phyloP scores from a whole-genome alignment of 805 yeast species.

The Clavispora fructus region DNA sequence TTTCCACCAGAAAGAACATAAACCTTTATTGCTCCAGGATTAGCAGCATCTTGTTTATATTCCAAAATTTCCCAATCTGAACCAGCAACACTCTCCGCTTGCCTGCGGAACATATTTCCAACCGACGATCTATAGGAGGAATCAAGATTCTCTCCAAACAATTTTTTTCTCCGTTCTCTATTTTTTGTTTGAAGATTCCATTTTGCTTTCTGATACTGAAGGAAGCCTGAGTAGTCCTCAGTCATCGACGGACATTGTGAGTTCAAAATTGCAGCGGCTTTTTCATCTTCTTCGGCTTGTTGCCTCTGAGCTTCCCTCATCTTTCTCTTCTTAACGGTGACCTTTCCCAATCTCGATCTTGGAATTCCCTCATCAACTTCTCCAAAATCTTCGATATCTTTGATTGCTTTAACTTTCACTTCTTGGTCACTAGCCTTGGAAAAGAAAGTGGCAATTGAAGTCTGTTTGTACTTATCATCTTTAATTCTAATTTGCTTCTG shows the following conservation, averaged over 20 bases:
- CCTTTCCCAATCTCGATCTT: slow-evolving; percentile 36
- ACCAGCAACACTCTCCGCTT: slow-evolving; percentile 73
- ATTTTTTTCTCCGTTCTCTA: slow-evolving; percentile 61
- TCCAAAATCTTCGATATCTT: slow-evolving; percentile 76
- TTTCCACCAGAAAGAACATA: slow-evolving; percentile 63
- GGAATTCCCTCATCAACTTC: slow-evolving; percentile 18
- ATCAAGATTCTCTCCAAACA: slow-evolving; percentile 67
- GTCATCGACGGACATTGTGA: slow-evolving; percentile 61
- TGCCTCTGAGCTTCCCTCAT: slow-evolving; percentile 16
- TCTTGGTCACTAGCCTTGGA: slow-evolving; percentile 37
- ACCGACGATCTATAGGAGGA: slow-evolving; percentile 54
- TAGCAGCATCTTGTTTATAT: slow-evolving; percentile 47
- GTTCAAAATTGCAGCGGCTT: slow-evolving; percentile 42
- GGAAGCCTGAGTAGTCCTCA: slow-evolving; percentile 62
- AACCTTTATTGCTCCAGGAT: slow-evolving; percentile 76
- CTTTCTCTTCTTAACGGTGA: slow-evolving; percentile 43
- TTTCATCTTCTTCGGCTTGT: slow-evolving; percentile 40
- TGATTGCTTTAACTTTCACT: slow-evolving; percentile 29
- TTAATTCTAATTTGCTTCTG: slow-evolving; percentile 53
- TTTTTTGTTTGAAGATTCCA: slow-evolving; percentile 80
- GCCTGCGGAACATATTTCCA: slow-evolving; percentile 65
- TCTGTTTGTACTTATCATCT: slow-evolving; percentile 69
- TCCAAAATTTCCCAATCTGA: slow-evolving; percentile 85
- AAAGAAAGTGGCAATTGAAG: slow-evolving; percentile 57
- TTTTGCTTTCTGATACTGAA: slow-evolving; percentile 74